Percentiles rank a stretch among this genome's conserved stretches.
Conservation (phyloP, 1,139 yeast genomes). For the Scheffersomyces titani region DNA sequence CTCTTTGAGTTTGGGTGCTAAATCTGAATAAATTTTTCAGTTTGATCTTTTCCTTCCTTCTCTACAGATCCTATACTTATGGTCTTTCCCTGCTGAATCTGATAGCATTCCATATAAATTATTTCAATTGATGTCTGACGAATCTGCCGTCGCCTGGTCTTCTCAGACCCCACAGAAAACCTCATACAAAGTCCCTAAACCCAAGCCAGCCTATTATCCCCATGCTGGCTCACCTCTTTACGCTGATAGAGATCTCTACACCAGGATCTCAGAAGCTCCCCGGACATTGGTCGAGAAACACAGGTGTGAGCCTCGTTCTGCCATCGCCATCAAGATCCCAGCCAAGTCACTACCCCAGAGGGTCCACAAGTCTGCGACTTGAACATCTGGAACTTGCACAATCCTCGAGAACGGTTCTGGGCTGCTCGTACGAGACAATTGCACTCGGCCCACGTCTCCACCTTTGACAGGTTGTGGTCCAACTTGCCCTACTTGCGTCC, state of each 20-base stretch:
- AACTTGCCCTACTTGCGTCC: conserved; percentile 64
- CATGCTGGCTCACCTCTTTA: conserved; percentile 53
- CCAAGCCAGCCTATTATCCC: conserved; percentile 60
- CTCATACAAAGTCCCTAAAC: conserved; percentile 46
- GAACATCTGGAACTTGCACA: conserved; percentile 61
- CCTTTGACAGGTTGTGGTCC: conserved; percentile 65
- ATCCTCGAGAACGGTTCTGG: conserved; percentile 68
- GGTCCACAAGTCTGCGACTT: conserved; percentile 74
- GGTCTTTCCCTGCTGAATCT: background rate
- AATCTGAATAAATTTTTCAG: background rate
- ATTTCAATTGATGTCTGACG: background rate
- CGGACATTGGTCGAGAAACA: conserved; percentile 37
- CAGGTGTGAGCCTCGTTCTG: conserved; percentile 54
- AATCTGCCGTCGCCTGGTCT: conserved; percentile 14
- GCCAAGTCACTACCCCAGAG: conserved; percentile 61
- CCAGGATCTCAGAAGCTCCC: conserved; percentile 42
- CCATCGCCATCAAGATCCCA: conserved; percentile 62
- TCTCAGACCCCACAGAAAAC: conserved; percentile 44
- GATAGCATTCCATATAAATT: background rate
- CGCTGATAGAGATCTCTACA: conserved; percentile 51
- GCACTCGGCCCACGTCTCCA: conserved; percentile 66
- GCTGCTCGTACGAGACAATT: conserved; percentile 69
- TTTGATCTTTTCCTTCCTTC: background rate
- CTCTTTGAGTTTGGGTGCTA: background rate
- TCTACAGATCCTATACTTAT: background rate